These are phyloP conservation scores for Lactarius psammicola DNA, from an alignment of 768 basidiomycete genomes.

Conservation along the genomic window DNA sequence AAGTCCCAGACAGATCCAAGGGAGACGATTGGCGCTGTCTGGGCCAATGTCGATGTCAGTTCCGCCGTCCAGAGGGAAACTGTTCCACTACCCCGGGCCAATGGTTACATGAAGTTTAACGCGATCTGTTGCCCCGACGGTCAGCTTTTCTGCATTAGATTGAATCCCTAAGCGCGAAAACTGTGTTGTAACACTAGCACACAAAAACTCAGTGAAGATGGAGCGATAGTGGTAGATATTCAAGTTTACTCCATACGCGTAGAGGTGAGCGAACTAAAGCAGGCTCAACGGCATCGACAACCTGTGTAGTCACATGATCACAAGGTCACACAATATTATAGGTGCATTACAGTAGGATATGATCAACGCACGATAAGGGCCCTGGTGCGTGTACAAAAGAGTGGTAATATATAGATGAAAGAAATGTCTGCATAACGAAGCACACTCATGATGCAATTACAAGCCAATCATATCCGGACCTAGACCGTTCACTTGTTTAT, in stretches of 20 bases:
- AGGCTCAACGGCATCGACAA: not conserved
- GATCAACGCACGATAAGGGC: not conserved
- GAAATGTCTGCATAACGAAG: slow-evolving; percentile 4
- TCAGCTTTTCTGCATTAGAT: not conserved
- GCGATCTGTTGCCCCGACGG: too few relatives aligned
- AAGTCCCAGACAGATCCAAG: not conserved
- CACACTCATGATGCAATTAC: not conserved
- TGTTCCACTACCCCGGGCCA: not conserved
- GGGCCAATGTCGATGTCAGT: not conserved
- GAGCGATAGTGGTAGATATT: not conserved
- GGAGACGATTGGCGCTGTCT: not conserved
- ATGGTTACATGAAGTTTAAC: not conserved
- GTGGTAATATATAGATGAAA: slow-evolving; percentile 7
- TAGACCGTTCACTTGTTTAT: too few relatives aligned
- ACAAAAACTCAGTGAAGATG: not conserved
- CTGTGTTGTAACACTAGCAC: not conserved
- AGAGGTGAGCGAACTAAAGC: not conserved
- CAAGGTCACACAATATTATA: not conserved
- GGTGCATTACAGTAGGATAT: not conserved
- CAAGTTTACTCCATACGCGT: not conserved
- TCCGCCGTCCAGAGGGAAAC: not conserved
- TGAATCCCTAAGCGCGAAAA: not conserved
- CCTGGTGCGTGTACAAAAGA: slow-evolving; percentile 13
- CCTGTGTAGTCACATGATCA: not conserved
- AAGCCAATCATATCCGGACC: too few relatives aligned